These are phyloP conservation scores for Boletales sp. DNA, from an alignment of 768 basidiomycete genomes.

Conservation along the genomic window DNA sequence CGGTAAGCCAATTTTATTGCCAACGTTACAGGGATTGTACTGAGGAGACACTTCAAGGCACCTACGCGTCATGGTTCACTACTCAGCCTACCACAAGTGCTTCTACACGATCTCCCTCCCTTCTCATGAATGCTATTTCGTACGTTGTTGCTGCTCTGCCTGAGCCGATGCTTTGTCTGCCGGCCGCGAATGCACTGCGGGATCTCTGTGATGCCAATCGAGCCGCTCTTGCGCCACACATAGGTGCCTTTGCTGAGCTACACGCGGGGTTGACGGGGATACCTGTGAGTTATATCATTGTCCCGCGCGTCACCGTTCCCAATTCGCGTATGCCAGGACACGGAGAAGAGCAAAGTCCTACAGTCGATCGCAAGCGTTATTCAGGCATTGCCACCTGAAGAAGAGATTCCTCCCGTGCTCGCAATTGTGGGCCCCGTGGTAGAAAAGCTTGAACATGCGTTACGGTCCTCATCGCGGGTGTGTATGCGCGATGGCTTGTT, in stretches of 20 bases:
- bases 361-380: conserved; percentile 93
- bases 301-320: neutral
- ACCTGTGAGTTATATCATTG: conserved; percentile 47
- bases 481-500: conserved; percentile 11
- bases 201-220: conserved; percentile 90
- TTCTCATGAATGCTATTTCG: conserved; percentile 61
- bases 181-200: conserved; percentile 79
- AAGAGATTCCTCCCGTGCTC: conserved; percentile 76
- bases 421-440: conserved; percentile 77
- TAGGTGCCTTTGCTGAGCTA: conserved; percentile 78
- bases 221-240: conserved; percentile 76
- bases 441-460: conserved; percentile 58
- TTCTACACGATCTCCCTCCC: conserved; percentile 32
- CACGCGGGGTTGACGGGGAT: conserved; percentile 74
- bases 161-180: conserved; percentile 59
- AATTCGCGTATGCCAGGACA: conserved; percentile 46
- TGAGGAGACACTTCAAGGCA: conserved; percentile 38
- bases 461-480: conserved; percentile 55
- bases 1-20: conserved; percentile 45
- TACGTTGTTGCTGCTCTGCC: conserved; percentile 71
- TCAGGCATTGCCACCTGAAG: conserved; percentile 77
- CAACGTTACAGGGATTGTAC: neutral
- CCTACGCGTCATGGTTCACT: conserved; percentile 80
- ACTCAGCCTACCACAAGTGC: conserved; percentile 37
- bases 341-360: conserved; percentile 86